A percentile compares a stretch with the other conserved stretches of the same genome.
Evolutionary conservation across 495 filamentous ascomycete genomes (phyloP).

Genomic region (Xylaria cubensis): DNA sequence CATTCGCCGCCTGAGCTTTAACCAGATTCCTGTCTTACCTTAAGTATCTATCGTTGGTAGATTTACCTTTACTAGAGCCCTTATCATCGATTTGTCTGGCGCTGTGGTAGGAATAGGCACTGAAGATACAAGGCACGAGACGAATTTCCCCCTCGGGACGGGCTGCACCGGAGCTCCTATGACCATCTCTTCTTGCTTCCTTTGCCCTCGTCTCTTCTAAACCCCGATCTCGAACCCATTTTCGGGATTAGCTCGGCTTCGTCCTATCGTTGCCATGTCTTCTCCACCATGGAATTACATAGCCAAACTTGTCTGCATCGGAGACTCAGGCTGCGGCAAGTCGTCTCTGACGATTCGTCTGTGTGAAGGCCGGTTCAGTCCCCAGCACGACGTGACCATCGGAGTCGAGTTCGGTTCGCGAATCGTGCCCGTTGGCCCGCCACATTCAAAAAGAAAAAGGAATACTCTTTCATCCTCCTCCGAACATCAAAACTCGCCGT

Average conservation of each 20-base stretch:
- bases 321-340: constrained; percentile 93
- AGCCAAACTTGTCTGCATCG: constrained; percentile 96
- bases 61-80: not conserved
- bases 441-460: constrained; percentile 51
- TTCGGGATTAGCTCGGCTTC: constrained; percentile 15
- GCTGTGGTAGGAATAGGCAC: not conserved
- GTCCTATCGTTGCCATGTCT: constrained; percentile 49
- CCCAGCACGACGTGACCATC: constrained; percentile 95
- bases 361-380: constrained; percentile 94
- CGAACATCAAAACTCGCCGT: constrained; percentile 46
- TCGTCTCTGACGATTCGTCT: constrained; percentile 89
- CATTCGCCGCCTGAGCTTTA: not conserved
- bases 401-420: constrained; percentile 96
- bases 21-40: not conserved
- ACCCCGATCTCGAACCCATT: not conserved
- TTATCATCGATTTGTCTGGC: not conserved
- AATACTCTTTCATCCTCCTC: constrained; percentile 34
- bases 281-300: constrained; percentile 91
- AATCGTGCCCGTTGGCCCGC: constrained; percentile 90
- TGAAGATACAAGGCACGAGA: constrained; percentile 5
- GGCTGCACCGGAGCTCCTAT: not conserved
- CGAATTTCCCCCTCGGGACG: not conserved
- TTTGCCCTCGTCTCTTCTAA: constrained; percentile 12
- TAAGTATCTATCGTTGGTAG: not conserved
- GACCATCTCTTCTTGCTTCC: not conserved